phyloP scores from a whole-genome alignment of 2,329 filamentous ascomycete genomes.

The Sordariomycetes sp. region DNA sequence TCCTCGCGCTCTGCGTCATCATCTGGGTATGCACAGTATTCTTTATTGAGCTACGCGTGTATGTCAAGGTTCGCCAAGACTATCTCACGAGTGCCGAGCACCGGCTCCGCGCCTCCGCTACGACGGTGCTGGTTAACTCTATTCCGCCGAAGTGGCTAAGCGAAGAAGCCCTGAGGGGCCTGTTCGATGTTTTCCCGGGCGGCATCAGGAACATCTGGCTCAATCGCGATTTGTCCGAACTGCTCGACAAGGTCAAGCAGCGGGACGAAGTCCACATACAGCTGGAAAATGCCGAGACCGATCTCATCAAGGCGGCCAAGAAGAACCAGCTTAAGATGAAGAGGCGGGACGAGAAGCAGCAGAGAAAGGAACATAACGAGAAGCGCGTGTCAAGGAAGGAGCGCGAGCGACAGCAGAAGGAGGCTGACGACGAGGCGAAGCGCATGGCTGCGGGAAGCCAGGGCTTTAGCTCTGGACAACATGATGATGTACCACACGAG shows the following conservation, averaged over 20 bases:
- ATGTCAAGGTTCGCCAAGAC: slow-evolving; percentile 86
- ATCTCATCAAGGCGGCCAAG: slow-evolving; percentile 68
- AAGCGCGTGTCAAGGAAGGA: slow-evolving; percentile 38
- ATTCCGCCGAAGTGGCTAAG: slow-evolving; percentile 88
- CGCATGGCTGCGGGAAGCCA: slow-evolving; percentile 32
- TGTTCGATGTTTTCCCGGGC: slow-evolving; percentile 94
- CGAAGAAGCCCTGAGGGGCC: slow-evolving; percentile 62
- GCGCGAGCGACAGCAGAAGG: slow-evolving; percentile 28
- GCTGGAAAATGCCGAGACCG: slow-evolving; percentile 74
- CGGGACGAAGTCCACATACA: slow-evolving; percentile 57
- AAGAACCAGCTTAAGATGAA: slow-evolving; percentile 61
- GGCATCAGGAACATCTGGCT: slow-evolving; percentile 95
- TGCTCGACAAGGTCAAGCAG: slow-evolving; percentile 71
- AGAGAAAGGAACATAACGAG: slow-evolving; percentile 36
- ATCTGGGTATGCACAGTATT: slow-evolving; percentile 79
- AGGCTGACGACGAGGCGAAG: slow-evolving; percentile 34
- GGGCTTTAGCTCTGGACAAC: slow-evolving; percentile 37
- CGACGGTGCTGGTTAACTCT: slow-evolving; percentile 82
- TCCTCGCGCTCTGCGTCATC: slow-evolving; percentile 67
- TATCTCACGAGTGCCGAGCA: slow-evolving; percentile 93
- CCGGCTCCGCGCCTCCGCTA: slow-evolving; percentile 82
- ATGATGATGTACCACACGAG: slow-evolving; percentile 38
- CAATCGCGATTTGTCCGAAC: slow-evolving; percentile 73
- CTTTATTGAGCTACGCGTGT: slow-evolving; percentile 74
- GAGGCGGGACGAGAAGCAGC: slow-evolving; percentile 50